Percentiles rank a stretch among this genome's conserved stretches.
Evolutionary conservation across 805 yeast genomes (phyloP).

Genomic region (Nakazawaea pomicola): DNA sequence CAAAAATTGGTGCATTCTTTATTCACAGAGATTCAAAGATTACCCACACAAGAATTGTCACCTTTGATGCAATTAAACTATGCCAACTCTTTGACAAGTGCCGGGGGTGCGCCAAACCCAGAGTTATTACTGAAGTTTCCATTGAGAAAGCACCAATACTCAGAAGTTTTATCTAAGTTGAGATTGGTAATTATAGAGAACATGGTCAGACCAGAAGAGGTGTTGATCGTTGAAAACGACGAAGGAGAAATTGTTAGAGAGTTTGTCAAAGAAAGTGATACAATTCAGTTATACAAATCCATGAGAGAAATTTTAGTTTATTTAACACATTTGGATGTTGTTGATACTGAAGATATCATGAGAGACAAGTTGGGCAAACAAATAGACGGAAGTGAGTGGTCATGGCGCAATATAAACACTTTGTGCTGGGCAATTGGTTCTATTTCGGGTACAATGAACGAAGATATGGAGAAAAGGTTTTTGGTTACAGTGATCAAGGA

Average conservation of each 20-base stretch:
- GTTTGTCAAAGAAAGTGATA: conserved; percentile 94
- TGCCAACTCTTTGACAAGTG: conserved; percentile 26
- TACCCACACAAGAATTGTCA: conserved; percentile 66
- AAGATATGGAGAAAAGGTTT: conserved; percentile 93
- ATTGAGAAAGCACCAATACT: conserved; percentile 79
- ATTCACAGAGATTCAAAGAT: conserved; percentile 77
- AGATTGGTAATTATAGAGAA: conserved; percentile 93
- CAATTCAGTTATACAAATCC: conserved; percentile 90
- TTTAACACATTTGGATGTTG: conserved; percentile 90
- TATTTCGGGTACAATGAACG: conserved; percentile 97
- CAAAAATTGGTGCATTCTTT: conserved; percentile 74
- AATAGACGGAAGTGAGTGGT: conserved; percentile 97
- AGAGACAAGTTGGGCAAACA: conserved; percentile 85
- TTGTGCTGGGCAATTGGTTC: conserved; percentile 99
- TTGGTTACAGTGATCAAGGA: conserved; percentile 92
- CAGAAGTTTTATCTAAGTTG: conserved; percentile 71
- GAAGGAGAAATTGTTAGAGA: conserved; percentile 99
- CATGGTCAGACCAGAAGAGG: conserved; percentile 99
- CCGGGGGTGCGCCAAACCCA: conserved; percentile 87
- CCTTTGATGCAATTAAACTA: conserved; percentile 70
- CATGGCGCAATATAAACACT: conserved; percentile 97
- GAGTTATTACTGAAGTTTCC: conserved; percentile 71
- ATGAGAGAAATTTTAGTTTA: conserved; percentile 95
- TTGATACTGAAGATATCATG: conserved; percentile 93
- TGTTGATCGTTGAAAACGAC: conserved; percentile 92